Base-by-base conservation (phyloP, 2,329 filamentous ascomycete genomes). In the Pseudogymnoascus pannorum region DNA sequence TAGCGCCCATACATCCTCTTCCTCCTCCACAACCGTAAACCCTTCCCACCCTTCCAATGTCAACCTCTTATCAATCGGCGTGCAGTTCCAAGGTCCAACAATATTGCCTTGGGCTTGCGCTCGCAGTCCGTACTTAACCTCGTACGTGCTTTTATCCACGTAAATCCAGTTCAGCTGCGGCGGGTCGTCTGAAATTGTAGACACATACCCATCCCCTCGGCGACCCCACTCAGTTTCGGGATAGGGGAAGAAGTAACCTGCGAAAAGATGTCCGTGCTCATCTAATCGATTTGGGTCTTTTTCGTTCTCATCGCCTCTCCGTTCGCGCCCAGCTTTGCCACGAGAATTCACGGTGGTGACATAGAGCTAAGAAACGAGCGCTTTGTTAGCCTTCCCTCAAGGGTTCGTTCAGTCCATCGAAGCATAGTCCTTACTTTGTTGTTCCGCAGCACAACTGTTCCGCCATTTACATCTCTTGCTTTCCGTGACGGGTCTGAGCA, bases 61-160 rank as follows among this genome's bases (percentile, higher is more conserved):
- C 18, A 86, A 67, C 31, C 75, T 74, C 9, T 76, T 75, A 65
- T 88, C 84, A 60, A 88, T 83, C 48, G 85, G 80, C 0, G 81
- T 89, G 86, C 90, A 95, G 68, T 91, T 87, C 87, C 89, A 96
- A 6, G 88, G 87, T 14, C 91, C 91, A 59, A 93, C 83, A 64
- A 87, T 77, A 73, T 96, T 88, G 22, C 78, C 81, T 36, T 87
- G 78, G 29, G 88, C 91, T 62, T 89, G 86, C 58, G 85, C 86
- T 29, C 89, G 85, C 24, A 87, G 86, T 7, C 84, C 84, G 69
- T 87, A 86, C 65, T 79, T 82, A 26, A 87, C 66, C 69, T 86
- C 81, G 58, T 82, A 75, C 0, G 84, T 87, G 11, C 81, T 72
- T 57, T 78, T 79, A 69, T 88, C 84, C n/a, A 83, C 79, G 68